Conservation (phyloP, 1,139 yeast species). For the Yamadazyma diddensiae region DNA sequence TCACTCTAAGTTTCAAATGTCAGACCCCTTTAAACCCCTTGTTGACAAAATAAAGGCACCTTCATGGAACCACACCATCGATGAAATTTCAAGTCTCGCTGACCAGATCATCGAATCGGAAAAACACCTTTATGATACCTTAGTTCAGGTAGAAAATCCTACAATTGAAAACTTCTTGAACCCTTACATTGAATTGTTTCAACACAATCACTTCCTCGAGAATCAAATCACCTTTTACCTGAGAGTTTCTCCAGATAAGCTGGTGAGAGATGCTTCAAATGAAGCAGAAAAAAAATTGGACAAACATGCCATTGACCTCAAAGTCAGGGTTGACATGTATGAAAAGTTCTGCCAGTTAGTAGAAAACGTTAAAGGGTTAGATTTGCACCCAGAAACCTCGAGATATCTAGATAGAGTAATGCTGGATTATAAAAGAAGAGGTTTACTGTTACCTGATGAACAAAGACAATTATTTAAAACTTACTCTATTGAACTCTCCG, state of each 20-base stretch:
- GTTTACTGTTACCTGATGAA: constrained; percentile 58
- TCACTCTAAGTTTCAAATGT: too few relatives aligned
- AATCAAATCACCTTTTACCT: constrained; percentile 63
- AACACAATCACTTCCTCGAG: constrained; percentile 39
- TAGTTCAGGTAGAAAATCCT: constrained; percentile 48
- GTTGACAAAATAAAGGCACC: constrained; percentile 28
- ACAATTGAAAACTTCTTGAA: constrained; percentile 54
- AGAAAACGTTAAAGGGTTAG: constrained; percentile 25
- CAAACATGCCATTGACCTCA: constrained; percentile 59
- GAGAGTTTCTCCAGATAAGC: constrained; percentile 63
- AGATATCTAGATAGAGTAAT: constrained; percentile 57
- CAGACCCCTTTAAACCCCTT: constrained; percentile 11
- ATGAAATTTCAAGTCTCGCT: constrained; percentile 42
- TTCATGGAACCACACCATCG: constrained; percentile 59
- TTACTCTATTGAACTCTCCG: constrained; percentile 58
- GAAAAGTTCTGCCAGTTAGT: constrained; percentile 53
- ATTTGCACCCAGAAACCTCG: constrained; percentile 52
- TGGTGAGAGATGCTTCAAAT: constrained; percentile 66
- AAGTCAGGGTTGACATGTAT: constrained; percentile 67
- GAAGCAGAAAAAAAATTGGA: constrained; percentile 58
- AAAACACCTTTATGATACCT: constrained; percentile 47
- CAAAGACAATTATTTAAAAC: constrained; percentile 54
- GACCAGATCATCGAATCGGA: constrained; percentile 44
- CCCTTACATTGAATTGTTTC: constrained; percentile 50
- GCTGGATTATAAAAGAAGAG: constrained; percentile 59